Evolutionary conservation across 192 early-diverging fungal genomes (phyloP), one percentile per base, ranked within the genome.

Genomic region (Podila verticillata): DNA sequence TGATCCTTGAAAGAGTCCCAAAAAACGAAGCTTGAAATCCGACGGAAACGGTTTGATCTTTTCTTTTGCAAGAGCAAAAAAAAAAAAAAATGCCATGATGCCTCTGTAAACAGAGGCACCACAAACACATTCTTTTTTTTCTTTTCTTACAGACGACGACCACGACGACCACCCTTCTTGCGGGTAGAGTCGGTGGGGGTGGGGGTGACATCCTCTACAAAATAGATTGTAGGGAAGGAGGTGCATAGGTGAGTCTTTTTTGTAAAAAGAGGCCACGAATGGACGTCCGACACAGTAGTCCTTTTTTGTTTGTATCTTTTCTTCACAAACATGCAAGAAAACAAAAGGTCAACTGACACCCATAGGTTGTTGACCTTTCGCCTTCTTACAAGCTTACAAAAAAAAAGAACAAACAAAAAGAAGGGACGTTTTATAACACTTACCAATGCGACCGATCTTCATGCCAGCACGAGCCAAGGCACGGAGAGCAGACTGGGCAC

Each of bases 131-230:
- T 47, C 26, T 26, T 24, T 44, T 24, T 48, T 39, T 49, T 66
- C 24, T 70, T 54, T 19, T 19, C 22, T 90, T 88, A 96, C 83
- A 96, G 87, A 91, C 98, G 97, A 90, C 98, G 96, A 96, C 98
- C 98, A 91, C 98, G 96, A 83, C 98, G 96, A 94, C 98, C 98
- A 88, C 98, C 98, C 94, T 98, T 99, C 74, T 92, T 90, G 78
- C 98, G 93, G 87, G 98, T 99, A 84, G 91, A 92, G 88, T 99
- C 98, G 84, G 97, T 98, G 82, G 98, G 98, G 83, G 96, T 93
- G 84, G 97, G 97, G 74, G 98, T 99, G 74, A 95, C 93, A 88
- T 99, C 97, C 90, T 99, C 94, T 83, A 98, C 99, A 81, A 34
- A 24, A 13, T 39, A n/a, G 26, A 63, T 47, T 22, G 44, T 49